These are phyloP conservation scores for Termitomyces sp. DNA, from an alignment of 768 basidiomycete species.

Conservation along the genomic window DNA sequence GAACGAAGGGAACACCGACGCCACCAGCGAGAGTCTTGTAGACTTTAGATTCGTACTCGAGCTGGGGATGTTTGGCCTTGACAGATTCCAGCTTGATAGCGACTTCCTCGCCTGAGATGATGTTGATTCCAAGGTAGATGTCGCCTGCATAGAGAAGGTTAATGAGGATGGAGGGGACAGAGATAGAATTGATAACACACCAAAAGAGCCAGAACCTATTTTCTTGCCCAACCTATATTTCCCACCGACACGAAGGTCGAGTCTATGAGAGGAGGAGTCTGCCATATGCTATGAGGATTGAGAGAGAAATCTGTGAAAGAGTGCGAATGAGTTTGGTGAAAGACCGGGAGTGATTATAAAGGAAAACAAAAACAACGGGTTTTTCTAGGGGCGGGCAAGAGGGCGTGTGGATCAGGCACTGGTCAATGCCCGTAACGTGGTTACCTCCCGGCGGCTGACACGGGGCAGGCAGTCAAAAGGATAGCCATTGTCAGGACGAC, in stretches of 20 bases:
- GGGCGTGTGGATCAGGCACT: constrained; percentile 37
- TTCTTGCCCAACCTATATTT: constrained; percentile 99
- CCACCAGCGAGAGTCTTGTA: constrained; percentile 99
- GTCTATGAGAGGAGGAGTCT: constrained; percentile 63
- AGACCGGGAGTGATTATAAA: constrained; percentile 4
- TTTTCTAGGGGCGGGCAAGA: constrained; percentile 29
- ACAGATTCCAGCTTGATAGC: constrained; percentile 99
- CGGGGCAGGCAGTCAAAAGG: constrained; percentile 3
- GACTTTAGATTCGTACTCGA: constrained; percentile 95
- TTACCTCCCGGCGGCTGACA: constrained; percentile 27
- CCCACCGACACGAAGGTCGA: constrained; percentile 86
- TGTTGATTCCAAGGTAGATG: constrained; percentile 99
- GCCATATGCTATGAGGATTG: constrained; percentile 46
- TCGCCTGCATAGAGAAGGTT: constrained; percentile 56
- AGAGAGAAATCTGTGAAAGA: constrained; percentile 15
- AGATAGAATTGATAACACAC: constrained; percentile 40
- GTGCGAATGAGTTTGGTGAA: constrained; percentile 18
- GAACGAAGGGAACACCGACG: constrained; percentile 96
- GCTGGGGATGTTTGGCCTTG: constrained; percentile 99
- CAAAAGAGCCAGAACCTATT: constrained; percentile 98
- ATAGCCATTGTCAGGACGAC: constrained; percentile 5
- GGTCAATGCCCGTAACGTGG: constrained; percentile 33
- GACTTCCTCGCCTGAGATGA: constrained; percentile 99
- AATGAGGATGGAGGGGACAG: constrained; percentile 5
- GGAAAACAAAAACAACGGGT: constrained; percentile 22